Evolutionary conservation across 352 stramenopile species (phyloP).

Genomic region (Phytophthora colocasiae): DNA sequence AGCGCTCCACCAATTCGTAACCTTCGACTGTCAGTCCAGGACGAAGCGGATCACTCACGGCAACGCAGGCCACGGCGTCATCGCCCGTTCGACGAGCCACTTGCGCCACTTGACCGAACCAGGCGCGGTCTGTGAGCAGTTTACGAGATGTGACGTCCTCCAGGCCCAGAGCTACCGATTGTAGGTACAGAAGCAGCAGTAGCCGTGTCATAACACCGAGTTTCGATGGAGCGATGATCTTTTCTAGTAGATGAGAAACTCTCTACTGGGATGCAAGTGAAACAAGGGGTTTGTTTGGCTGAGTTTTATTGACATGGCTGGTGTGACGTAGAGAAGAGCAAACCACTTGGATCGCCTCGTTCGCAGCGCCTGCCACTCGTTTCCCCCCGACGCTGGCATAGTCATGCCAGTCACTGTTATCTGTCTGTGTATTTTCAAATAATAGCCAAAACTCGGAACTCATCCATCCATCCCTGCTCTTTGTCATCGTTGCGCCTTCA

Average conservation of each 20-base stretch:
- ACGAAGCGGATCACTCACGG: constrained; percentile 40
- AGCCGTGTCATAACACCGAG: constrained; percentile 19
- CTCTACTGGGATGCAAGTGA: too few relatives aligned
- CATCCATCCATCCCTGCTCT: constrained; percentile 15
- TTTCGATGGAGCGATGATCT: constrained; percentile 1
- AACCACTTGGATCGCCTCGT: constrained; percentile 5
- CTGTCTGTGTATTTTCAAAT: constrained; percentile 40
- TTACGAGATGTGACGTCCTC: constrained; percentile 34
- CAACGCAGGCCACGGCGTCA: constrained; percentile 34
- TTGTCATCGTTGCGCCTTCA: constrained; percentile 40
- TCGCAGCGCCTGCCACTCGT: constrained; percentile 19
- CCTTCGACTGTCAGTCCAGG: constrained; percentile 58
- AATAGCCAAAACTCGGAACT: constrained; percentile 43
- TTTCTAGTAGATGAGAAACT: too few relatives aligned
- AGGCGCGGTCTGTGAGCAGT: constrained; percentile 54
- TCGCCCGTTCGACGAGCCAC: constrained; percentile 32
- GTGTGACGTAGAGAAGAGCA: constrained; percentile 1
- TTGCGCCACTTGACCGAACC: constrained; percentile 55
- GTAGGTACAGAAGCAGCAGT: constrained; percentile 18
- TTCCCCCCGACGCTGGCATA: constrained; percentile 37
- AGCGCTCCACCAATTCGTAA: constrained; percentile 79
- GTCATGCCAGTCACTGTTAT: constrained; percentile 34
- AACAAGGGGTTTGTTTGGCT: not conserved
- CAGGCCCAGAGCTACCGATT: constrained; percentile 2
- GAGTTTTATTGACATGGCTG: constrained; percentile 43